phyloP scores from a whole-genome alignment of 2,329 filamentous ascomycete species.

The Xylariomycetidae sp. region DNA sequence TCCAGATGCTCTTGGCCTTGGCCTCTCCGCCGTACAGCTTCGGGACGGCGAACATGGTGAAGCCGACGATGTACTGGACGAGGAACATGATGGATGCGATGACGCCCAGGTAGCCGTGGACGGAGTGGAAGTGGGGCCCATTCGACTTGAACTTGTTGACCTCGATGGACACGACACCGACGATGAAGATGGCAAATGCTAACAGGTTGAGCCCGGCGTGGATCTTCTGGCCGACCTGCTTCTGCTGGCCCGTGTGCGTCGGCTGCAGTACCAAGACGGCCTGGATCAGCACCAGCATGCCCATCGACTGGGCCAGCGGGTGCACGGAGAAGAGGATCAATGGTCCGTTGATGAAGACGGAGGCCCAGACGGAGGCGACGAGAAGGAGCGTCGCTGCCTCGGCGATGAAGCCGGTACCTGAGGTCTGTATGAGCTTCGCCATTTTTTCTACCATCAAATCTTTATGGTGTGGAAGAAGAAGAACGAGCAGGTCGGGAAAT shows the following conservation, averaged over 20 bases:
- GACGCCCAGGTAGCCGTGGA: constrained; percentile 80
- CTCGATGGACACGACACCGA: constrained; percentile 68
- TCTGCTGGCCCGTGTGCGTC: constrained; percentile 72
- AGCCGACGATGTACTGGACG: constrained; percentile 72
- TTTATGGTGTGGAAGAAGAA: constrained; percentile 2
- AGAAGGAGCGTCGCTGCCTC: constrained; percentile 77
- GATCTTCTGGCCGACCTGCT: constrained; percentile 51
- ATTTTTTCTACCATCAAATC: no score
- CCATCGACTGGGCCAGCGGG: constrained; percentile 66
- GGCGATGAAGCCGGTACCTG: constrained; percentile 77
- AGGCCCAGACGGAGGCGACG: constrained; percentile 70
- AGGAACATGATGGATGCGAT: constrained; percentile 65
- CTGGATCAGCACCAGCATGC: constrained; percentile 71
- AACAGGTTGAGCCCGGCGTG: constrained; percentile 70
- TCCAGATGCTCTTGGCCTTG: constrained; percentile 79
- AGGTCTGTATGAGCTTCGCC: constrained; percentile 27
- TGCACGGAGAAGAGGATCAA: constrained; percentile 85
- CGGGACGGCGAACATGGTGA: constrained; percentile 77
- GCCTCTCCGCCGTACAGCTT: constrained; percentile 71
- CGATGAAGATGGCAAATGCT: constrained; percentile 55
- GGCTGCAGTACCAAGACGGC: constrained; percentile 83
- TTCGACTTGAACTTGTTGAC: constrained; percentile 73
- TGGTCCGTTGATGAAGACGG: constrained; percentile 59
- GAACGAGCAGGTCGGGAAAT: no score
- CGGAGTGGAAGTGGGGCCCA: constrained; percentile 70